Evolutionary conservation across 352 stramenopile species (phyloP).

Genomic region (Pythium dissimile): DNA sequence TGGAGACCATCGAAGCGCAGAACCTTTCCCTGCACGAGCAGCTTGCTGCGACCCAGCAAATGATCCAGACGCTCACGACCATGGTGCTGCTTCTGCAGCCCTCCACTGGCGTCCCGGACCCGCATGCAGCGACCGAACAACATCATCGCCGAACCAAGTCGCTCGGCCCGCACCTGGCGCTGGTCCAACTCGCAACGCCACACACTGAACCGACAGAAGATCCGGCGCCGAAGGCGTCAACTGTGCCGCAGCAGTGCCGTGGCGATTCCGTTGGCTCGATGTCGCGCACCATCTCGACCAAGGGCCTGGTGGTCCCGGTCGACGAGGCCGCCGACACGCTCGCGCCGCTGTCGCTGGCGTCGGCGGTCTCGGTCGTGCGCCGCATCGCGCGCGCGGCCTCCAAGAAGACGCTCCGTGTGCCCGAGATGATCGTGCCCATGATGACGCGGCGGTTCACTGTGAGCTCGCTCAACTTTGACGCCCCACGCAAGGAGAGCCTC

Average conservation of each 20-base stretch:
- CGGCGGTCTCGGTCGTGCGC: conserved; percentile 1
- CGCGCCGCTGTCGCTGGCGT: not conserved
- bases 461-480: conserved; percentile 20
- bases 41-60: conserved; percentile 36
- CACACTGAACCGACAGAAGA: not conserved
- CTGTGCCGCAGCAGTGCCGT: not conserved
- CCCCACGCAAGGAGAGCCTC: not conserved
- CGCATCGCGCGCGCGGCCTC: not conserved
- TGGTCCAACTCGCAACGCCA: not conserved
- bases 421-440: conserved; percentile 22
- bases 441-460: conserved; percentile 41
- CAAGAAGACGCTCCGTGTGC: not conserved
- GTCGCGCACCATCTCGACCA: conserved; percentile 1
- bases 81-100: not conserved
- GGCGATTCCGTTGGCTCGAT: conserved; percentile 1
- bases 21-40: conserved; percentile 43
- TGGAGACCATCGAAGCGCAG: conserved; percentile 36
- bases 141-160: not conserved
- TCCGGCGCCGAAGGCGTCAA: not conserved
- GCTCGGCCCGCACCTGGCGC: not conserved
- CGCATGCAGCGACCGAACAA: too few species aligned
- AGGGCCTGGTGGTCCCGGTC: not conserved
- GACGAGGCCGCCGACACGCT: not conserved
- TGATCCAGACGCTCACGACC: conserved; percentile 39
- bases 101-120: too few species aligned